Evolutionary conservation across 768 basidiomycete species (phyloP).

Genomic region (Tulasnella sp.): DNA sequence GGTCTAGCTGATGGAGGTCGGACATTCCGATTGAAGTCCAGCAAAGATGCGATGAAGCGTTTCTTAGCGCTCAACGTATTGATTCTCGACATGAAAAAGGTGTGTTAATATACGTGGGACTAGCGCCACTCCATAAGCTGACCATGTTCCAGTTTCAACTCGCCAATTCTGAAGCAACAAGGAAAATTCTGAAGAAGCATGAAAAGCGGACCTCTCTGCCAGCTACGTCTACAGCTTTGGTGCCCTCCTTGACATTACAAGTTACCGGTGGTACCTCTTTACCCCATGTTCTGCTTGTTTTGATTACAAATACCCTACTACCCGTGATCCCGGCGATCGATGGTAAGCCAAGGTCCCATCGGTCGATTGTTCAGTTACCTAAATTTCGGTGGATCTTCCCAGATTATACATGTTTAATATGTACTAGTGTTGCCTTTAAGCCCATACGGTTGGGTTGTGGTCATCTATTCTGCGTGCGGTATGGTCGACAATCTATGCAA

Average conservation of each 20-base stretch:
- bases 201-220: constrained; percentile 69
- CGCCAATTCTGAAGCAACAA: constrained; percentile 77
- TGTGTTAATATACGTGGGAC: constrained; percentile 25
- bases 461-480: constrained; percentile 39
- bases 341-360: constrained; percentile 21
- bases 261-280: constrained; percentile 30
- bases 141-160: constrained; percentile 45
- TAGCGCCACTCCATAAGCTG: background rate
- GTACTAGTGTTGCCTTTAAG: constrained; percentile 83
- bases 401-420: constrained; percentile 77
- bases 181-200: constrained; percentile 92
- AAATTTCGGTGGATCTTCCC: background rate
- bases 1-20: constrained; percentile 39
- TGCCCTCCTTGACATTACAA: constrained; percentile 23
- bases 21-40: constrained; percentile 45
- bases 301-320: constrained; percentile 66
- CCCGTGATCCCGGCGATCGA: constrained; percentile 69
- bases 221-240: constrained; percentile 21
- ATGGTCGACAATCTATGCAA: background rate
- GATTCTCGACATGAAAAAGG: constrained; percentile 68
- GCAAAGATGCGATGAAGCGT: constrained; percentile 44
- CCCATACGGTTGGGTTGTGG: constrained; percentile 72
- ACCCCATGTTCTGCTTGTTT: constrained; percentile 59
- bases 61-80: constrained; percentile 69
- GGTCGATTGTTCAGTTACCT: too few species aligned